Conservation (phyloP, 2,329 filamentous ascomycete genomes). For the Knoxdaviesia proteae region DNA sequence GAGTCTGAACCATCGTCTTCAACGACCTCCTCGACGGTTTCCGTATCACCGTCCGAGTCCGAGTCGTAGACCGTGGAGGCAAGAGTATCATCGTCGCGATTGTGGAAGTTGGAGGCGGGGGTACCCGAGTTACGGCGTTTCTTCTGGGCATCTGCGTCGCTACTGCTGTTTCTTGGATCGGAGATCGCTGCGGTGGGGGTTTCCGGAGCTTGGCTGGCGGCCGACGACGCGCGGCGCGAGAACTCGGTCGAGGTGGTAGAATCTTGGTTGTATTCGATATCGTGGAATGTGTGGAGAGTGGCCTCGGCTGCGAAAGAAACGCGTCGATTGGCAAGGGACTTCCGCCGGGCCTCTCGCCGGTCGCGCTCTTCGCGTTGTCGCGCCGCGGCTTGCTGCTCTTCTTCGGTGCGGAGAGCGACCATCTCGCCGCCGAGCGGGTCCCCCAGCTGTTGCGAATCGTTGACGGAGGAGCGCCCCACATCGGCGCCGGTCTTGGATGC, state of each 20-base stretch:
- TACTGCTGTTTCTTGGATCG: neutral
- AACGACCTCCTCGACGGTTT: conserved; percentile 27
- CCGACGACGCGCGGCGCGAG: conserved; percentile 50
- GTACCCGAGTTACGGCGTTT: conserved; percentile 45
- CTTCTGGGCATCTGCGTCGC: conserved; percentile 20
- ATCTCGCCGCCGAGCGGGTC: conserved; percentile 24
- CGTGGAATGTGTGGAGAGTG: conserved; percentile 91
- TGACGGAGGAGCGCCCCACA: conserved; percentile 13
- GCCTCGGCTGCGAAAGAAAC: conserved; percentile 96
- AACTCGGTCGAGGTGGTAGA: conserved; percentile 64
- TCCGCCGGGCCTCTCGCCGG: conserved; percentile 70
- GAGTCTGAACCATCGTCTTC: conserved; percentile 26
- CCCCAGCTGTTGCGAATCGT: conserved; percentile 8
- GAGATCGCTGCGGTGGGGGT: neutral
- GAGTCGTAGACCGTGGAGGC: conserved; percentile 56
- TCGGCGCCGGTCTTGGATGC: conserved; percentile 14
- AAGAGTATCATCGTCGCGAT: conserved; percentile 42
- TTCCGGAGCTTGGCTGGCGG: conserved; percentile 14
- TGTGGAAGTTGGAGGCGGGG: conserved; percentile 42
- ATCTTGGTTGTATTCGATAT: conserved; percentile 73
- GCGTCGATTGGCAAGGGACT: conserved; percentile 78
- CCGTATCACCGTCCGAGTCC: conserved; percentile 35
- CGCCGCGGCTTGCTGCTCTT: conserved; percentile 49
- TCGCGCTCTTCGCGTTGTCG: conserved; percentile 52
- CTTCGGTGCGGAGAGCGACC: conserved; percentile 45